Conservation (phyloP, 202 grass and related monocot genomes). For the Cymbopogon flexuosus region DNA sequence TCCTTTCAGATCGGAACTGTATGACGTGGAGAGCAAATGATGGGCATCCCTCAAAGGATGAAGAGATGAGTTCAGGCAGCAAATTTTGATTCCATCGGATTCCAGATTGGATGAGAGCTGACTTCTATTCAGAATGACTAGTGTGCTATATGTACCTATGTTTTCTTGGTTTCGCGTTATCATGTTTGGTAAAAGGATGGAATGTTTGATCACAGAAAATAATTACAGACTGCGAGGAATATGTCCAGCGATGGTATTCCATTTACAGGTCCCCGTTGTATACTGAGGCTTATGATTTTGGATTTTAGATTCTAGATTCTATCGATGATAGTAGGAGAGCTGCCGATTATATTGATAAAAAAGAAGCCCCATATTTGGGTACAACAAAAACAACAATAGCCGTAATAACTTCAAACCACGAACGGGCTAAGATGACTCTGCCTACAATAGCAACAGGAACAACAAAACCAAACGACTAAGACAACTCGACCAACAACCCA, state of each 20-base stretch:
- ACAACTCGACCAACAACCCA: no score
- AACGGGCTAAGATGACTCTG: no score
- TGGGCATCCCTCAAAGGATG: neutral
- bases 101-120: no score
- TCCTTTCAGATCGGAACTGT: conserved; percentile 61
- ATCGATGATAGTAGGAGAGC: no score
- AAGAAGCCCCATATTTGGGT: no score
- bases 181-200: conserved; percentile 6
- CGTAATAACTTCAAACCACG: no score
- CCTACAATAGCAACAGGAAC: no score
- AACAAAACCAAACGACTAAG: no score
- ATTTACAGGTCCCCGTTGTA: neutral
- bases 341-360: no score
- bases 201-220: conserved; percentile 25
- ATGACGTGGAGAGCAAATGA: conserved; percentile 70
- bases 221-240: conserved; percentile 21
- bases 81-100: conserved; percentile 18
- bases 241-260: neutral
- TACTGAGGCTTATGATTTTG: neutral
- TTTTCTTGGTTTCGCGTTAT: neutral
- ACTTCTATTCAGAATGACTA: conserved; percentile 17
- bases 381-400: no score
- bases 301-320: neutral
- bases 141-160: neutral
- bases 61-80: neutral